Conservation (phyloP, 1,139 yeast species). For the Chernovozyma aurita region DNA sequence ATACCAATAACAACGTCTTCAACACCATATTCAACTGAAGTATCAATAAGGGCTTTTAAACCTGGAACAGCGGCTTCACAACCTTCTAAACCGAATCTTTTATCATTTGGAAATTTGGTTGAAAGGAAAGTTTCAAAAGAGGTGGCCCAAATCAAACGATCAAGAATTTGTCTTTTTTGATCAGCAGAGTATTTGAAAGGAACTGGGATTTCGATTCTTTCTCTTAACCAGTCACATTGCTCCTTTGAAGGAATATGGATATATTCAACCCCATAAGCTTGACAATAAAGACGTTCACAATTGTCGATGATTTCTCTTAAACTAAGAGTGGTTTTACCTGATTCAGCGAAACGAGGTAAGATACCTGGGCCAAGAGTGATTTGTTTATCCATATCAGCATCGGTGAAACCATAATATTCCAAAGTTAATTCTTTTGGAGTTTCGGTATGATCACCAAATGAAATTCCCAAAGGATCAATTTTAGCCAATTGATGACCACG, state of each 20-base stretch:
- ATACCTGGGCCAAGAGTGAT: constrained; percentile 97
- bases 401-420: constrained; percentile 88
- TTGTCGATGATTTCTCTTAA: constrained; percentile 71
- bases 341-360: constrained; percentile 81
- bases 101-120: constrained; percentile 95
- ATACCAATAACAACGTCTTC: constrained; percentile 97
- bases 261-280: constrained; percentile 88
- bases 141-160: constrained; percentile 94
- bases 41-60: constrained; percentile 91
- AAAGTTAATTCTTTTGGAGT: constrained; percentile 84
- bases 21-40: constrained; percentile 87
- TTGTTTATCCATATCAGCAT: constrained; percentile 75
- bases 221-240: constrained; percentile 98
- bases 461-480: constrained; percentile 89
- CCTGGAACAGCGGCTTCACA: constrained; percentile 96
- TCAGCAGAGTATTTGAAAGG: constrained; percentile 83
- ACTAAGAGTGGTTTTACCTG: constrained; percentile 61
- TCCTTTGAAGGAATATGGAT: constrained; percentile 94
- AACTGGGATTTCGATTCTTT: constrained; percentile 86
- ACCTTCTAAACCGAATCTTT: constrained; percentile 98
- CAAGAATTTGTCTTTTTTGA: constrained; percentile 93
- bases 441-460: constrained; percentile 64
- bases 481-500: constrained; percentile 96
- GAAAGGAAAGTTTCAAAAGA: constrained; percentile 89
- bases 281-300: constrained; percentile 85